Evolutionary conservation across 257 asterid species (phyloP).

Genomic region (Nicotiana tabacum): DNA sequence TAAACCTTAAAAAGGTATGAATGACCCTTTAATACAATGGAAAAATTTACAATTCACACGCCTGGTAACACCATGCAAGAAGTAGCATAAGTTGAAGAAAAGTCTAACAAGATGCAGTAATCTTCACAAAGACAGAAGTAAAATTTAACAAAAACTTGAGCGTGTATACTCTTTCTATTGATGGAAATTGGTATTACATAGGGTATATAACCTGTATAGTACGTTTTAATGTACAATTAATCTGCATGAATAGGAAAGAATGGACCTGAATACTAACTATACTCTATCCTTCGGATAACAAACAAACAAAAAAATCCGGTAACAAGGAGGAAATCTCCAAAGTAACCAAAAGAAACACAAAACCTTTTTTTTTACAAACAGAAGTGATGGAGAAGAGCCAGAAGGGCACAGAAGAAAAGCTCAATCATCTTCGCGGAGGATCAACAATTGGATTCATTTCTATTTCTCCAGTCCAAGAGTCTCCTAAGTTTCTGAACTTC

Average conservation of each 20-base stretch:
- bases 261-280: conserved; percentile 31
- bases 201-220: not conserved
- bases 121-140: not conserved
- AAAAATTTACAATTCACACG: not conserved
- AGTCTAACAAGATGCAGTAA: not conserved
- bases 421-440: conserved; percentile 33
- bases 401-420: not conserved
- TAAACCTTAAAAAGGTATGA: not conserved
- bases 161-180: not conserved
- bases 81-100: not conserved
- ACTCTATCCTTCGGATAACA: conserved; percentile 22
- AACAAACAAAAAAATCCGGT: conserved; percentile 19
- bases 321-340: conserved; percentile 12
- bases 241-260: conserved; percentile 23
- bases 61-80: not conserved
- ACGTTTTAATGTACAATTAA: conserved; percentile 42
- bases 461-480: conserved; percentile 31
- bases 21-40: not conserved
- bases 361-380: conserved; percentile 20
- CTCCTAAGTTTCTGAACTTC: conserved; percentile 39
- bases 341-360: conserved; percentile 24
- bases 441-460: conserved; percentile 61
- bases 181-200: conserved; percentile 5
- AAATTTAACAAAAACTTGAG: not conserved
- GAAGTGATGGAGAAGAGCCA: not conserved